Conservation (phyloP, 305 asterid genomes). For the Rubia tinctorum region DNA sequence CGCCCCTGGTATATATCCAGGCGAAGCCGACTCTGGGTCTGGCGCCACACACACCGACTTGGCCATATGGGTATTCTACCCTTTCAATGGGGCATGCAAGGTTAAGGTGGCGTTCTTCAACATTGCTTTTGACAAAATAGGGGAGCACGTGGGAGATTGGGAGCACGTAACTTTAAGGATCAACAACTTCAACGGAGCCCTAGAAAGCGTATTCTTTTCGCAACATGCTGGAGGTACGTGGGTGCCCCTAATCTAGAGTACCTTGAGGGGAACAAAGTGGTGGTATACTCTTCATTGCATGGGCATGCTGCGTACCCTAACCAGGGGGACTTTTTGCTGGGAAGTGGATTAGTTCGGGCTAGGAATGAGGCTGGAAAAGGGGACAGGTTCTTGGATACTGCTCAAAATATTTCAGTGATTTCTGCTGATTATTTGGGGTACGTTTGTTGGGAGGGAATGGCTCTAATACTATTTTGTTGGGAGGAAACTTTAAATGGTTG, state of each 20-base stretch:
- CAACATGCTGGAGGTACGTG: conserved; percentile 68
- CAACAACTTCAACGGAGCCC: conserved; percentile 72
- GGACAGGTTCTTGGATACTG: conserved; percentile 46
- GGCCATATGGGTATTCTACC: conserved; percentile 75
- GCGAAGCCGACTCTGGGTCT: conserved; percentile 34
- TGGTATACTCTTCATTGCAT: conserved; percentile 24
- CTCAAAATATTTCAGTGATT: no score
- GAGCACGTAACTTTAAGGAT: conserved; percentile 81
- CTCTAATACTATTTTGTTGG: no score
- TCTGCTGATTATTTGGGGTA: no score
- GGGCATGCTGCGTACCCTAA: conserved; percentile 55
- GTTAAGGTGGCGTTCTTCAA: conserved; percentile 47
- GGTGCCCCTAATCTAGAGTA: conserved; percentile 51
- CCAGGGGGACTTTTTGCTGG: conserved; percentile 43
- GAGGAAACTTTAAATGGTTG: no score
- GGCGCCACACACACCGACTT: conserved; percentile 69
- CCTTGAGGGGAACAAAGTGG: conserved; percentile 31
- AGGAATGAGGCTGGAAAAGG: conserved; percentile 63
- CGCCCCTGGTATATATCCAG: no score
- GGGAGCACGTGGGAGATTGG: conserved; percentile 94
- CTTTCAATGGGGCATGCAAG: conserved; percentile 66
- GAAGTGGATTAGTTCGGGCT: conserved; percentile 53
- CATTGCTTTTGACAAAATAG: conserved; percentile 58
- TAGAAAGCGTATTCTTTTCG: conserved; percentile 49
- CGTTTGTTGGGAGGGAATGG: no score